These are phyloP conservation scores for Podospora fimiseda DNA, from an alignment of 495 filamentous ascomycete genomes.

Conservation along the genomic window DNA sequence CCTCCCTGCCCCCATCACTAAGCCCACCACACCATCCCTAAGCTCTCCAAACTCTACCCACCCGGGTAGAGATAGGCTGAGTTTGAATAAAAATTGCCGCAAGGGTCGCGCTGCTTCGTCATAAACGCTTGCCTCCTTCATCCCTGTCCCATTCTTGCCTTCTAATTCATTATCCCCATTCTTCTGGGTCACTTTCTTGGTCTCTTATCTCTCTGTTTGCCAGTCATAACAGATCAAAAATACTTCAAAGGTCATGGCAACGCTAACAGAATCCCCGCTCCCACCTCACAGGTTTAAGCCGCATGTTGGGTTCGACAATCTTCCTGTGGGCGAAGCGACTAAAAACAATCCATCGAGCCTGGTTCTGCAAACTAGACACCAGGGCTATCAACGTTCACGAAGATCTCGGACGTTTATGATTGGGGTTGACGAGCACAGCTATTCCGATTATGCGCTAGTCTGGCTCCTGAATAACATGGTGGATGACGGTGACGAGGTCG, in stretches of 20 bases:
- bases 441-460: slow-evolving; percentile 90
- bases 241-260: slow-evolving; percentile 32
- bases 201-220: not conserved
- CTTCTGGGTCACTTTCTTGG: not conserved
- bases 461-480: slow-evolving; percentile 94
- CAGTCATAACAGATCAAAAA: not conserved
- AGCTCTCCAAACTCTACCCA: not conserved
- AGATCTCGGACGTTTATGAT: slow-evolving; percentile 89
- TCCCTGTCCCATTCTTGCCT: not conserved
- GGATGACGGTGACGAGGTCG: slow-evolving; percentile 93
- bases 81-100: slow-evolving; percentile 13
- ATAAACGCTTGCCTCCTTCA: not conserved
- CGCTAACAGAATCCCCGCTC: slow-evolving; percentile 33
- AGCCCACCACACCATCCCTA: not conserved
- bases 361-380: slow-evolving; percentile 82
- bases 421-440: slow-evolving; percentile 89
- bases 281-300: slow-evolving; percentile 47
- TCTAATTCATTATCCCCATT: not conserved
- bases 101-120: slow-evolving; percentile 4
- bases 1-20: not conserved
- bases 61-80: not conserved
- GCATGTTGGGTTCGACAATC: slow-evolving; percentile 89
- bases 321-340: slow-evolving; percentile 56
- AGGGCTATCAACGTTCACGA: slow-evolving; percentile 76
- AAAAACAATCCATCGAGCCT: slow-evolving; percentile 79